Evolutionary conservation across 768 basidiomycete species (phyloP).

Genomic region (Pilatotrama ljubarskyi): DNA sequence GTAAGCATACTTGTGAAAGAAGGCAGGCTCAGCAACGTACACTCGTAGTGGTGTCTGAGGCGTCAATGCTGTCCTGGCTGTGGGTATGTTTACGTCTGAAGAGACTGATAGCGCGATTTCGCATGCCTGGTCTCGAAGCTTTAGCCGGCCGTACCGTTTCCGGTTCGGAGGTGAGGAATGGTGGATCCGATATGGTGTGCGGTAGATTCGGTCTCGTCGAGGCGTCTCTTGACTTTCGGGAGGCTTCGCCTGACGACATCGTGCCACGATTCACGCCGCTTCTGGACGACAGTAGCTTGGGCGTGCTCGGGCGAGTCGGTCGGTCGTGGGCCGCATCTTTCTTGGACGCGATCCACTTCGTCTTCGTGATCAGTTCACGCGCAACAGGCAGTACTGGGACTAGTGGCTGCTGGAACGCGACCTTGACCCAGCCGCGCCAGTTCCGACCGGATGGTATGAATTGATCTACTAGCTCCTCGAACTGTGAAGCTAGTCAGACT

Average conservation of each 20-base stretch:
- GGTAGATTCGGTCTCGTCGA: neutral
- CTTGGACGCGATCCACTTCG: slow-evolving; percentile 61
- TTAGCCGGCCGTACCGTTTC: slow-evolving; percentile 15
- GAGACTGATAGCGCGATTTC: slow-evolving; percentile 26
- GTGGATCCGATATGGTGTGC: slow-evolving; percentile 7
- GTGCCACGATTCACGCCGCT: neutral
- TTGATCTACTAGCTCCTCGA: slow-evolving; percentile 77
- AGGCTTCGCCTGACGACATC: neutral
- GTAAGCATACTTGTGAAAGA: neutral
- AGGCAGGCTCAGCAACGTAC: neutral
- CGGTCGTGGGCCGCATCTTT: slow-evolving; percentile 15
- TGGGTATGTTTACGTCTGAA: slow-evolving; percentile 28
- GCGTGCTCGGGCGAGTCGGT: slow-evolving; percentile 17
- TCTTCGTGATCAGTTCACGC: slow-evolving; percentile 75
- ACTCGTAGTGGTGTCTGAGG: slow-evolving; percentile 14
- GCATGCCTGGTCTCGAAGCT: slow-evolving; percentile 4
- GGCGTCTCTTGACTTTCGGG: slow-evolving; percentile 11
- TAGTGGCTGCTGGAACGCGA: slow-evolving; percentile 79
- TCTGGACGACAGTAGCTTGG: slow-evolving; percentile 15
- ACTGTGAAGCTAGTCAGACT: slow-evolving; percentile 41
- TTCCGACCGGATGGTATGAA: slow-evolving; percentile 77
- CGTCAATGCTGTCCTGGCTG: slow-evolving; percentile 25
- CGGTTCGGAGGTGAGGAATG: slow-evolving; percentile 21
- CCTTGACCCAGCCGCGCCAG: slow-evolving; percentile 82
- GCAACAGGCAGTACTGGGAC: slow-evolving; percentile 79